Base-by-base conservation (phyloP, 2,329 filamentous ascomycete species). In the Leptodontidium sp. region DNA sequence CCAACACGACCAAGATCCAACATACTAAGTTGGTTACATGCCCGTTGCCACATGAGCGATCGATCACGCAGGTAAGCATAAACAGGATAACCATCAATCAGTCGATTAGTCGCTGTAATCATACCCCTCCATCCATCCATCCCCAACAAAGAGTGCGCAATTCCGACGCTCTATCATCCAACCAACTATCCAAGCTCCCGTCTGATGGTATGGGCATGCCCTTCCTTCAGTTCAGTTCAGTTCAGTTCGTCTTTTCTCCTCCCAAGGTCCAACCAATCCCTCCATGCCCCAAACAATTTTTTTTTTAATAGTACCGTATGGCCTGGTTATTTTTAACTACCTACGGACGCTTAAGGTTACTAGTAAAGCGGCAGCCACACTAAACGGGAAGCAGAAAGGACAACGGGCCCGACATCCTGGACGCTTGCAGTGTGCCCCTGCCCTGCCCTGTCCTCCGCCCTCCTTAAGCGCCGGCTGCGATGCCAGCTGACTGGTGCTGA, bases 321-420 rank as follows among this genome's bases (percentile, higher is more conserved):
- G 38, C 9, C 29, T 40, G 2, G 52, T 55, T 55, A 55, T 55
- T 55, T 55, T 55, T 55, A 55, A 35, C 26, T 15, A 5, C 4
- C 14, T 12, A 21, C 21, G 6, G 29, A 32, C 29, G 29, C 17
- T 58, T 17, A 21, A 21, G 15, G 11, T 8, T n/a, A 8, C 45
- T 29, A 38, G 32, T 26, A 64, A 52, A 38, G 61, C 61, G 43
- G 47, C 47, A 35, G 8, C 43, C 59, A 26, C 17, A 15, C 43
- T 32, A 62, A 49, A n/a, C 59, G 35, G 32, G 4, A 59, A 45
- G 21, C 38, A 59, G 21, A 26, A n/a, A 47, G 14, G 21, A 4
- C 50, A 32, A 61, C 58, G 38, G 58, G 58, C 59, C 59, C 59
- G 59, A 47, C 43, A 62, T 62, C 58, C 58, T 61, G 58, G 58